phyloP scores from a whole-genome alignment of 768 basidiomycete genomes.

The Fistulinella prunicolor region DNA sequence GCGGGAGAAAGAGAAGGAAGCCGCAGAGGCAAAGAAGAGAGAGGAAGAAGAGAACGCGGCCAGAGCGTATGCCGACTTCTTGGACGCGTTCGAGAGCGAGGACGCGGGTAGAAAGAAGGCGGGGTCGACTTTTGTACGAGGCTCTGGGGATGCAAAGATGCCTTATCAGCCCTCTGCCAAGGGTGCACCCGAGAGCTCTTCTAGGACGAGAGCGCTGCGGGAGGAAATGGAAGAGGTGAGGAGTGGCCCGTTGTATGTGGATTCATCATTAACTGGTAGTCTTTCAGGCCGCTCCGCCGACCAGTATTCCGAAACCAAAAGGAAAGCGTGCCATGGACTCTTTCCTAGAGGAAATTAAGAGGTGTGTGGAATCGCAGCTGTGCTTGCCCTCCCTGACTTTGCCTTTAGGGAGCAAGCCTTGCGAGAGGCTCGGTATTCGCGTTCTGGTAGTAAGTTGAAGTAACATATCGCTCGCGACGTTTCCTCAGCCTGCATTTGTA shows the following conservation, averaged over 20 bases:
- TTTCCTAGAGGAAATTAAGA: conserved; percentile 95
- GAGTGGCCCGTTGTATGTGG: conserved; percentile 7
- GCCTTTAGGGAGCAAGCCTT: conserved; percentile 83
- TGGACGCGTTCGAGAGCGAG: conserved; percentile 81
- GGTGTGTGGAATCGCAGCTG: conserved; percentile 41
- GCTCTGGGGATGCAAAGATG: conserved; percentile 39
- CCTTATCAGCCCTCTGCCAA: conserved; percentile 44
- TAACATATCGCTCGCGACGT: background rate
- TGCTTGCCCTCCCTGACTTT: conserved; percentile 1
- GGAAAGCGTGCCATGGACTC: conserved; percentile 96
- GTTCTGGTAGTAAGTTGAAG: conserved; percentile 51
- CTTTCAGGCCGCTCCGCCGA: conserved; percentile 56
- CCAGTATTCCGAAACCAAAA: conserved; percentile 64
- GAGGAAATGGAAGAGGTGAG: conserved; percentile 35
- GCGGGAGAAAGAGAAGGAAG: conserved; percentile 89
- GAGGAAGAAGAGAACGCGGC: conserved; percentile 82
- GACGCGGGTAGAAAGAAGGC: conserved; percentile 48
- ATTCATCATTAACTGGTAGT: conserved; percentile 5
- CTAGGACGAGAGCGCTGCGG: conserved; percentile 31
- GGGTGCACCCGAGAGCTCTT: conserved; percentile 26
- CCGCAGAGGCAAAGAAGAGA: conserved; percentile 83
- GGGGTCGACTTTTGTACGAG: conserved; percentile 61
- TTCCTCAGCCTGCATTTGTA: conserved; percentile 18
- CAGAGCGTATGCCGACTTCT: conserved; percentile 78
- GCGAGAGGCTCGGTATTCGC: conserved; percentile 80